phyloP scores from a whole-genome alignment of 352 stramenopile species.

The Globisporangium sylvaticum region DNA sequence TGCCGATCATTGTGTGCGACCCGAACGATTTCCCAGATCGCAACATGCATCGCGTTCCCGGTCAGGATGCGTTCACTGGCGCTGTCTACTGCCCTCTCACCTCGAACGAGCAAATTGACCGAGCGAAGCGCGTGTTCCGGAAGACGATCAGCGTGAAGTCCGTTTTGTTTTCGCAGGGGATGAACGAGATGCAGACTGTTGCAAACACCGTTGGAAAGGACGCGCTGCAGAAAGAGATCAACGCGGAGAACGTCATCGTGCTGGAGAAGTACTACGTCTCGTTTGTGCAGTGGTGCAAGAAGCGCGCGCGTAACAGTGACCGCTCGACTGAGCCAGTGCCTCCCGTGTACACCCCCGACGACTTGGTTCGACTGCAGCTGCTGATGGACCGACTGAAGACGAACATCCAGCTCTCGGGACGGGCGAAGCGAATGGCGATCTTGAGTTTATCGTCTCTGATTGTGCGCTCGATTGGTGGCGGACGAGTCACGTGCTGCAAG shows the following conservation, averaged over 20 bases:
- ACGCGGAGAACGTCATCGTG: conserved; percentile 59
- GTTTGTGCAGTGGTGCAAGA: conserved; percentile 37
- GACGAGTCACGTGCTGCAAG: conserved; percentile 95
- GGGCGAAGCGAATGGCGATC: conserved; percentile 80
- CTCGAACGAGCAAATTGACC: conserved; percentile 40
- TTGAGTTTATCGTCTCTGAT: conserved; percentile 72
- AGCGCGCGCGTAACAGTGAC: conserved; percentile 13
- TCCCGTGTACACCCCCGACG: conserved; percentile 25
- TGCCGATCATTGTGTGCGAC: conserved; percentile 65
- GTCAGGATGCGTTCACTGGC: conserved; percentile 67
- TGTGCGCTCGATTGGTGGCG: conserved; percentile 78
- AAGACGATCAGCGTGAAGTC: conserved; percentile 60
- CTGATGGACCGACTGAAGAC: conserved; percentile 35
- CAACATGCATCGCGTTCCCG: conserved; percentile 73
- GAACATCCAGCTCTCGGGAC: conserved; percentile 41
- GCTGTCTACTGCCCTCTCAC: conserved; percentile 62
- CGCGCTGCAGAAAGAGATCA: conserved; percentile 80
- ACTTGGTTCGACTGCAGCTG: conserved; percentile 29
- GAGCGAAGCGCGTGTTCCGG: conserved; percentile 57
- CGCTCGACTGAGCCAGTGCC: background rate
- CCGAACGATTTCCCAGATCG: conserved; percentile 31
- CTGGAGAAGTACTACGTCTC: conserved; percentile 53
- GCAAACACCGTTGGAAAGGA: conserved; percentile 84
- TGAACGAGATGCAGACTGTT: conserved; percentile 93
- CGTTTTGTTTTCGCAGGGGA: conserved; percentile 84